A percentile compares a stretch with the other conserved stretches of the same genome.
These are phyloP conservation scores for Teratosphaeria destructans DNA, from an alignment of 2,329 filamentous ascomycete species.

Conservation along the genomic window DNA sequence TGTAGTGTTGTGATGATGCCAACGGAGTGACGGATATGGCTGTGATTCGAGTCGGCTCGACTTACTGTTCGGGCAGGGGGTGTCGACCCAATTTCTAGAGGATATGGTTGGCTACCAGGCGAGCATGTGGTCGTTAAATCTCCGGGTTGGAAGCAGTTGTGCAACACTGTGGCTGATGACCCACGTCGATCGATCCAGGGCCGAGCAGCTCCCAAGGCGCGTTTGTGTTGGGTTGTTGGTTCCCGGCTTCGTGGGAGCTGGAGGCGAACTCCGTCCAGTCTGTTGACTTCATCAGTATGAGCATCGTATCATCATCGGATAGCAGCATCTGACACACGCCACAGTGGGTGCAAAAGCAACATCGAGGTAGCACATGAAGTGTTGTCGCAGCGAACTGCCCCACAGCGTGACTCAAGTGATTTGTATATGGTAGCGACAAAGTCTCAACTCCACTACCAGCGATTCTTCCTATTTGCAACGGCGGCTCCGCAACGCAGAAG, in stretches of 20 bases:
- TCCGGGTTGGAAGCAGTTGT: not conserved
- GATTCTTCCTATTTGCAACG: conserved; percentile 2
- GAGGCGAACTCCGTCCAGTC: not conserved
- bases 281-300: not conserved
- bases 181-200: not conserved
- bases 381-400: conserved; percentile 3
- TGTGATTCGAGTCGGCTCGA: conserved; percentile 11
- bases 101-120: conserved; percentile 12
- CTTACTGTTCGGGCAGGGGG: conserved; percentile 10
- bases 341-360: conserved; percentile 9
- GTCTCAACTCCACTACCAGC: conserved; percentile 8
- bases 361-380: conserved; percentile 10
- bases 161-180: not conserved
- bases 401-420: conserved; percentile 6
- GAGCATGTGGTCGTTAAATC: not conserved
- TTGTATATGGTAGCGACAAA: conserved; percentile 11
- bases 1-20: not conserved
- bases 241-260: not conserved
- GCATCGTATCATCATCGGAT: not conserved
- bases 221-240: not conserved
- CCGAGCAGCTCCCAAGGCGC: not conserved
- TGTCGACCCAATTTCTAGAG: not conserved
- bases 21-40: conserved; percentile 15
- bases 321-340: conserved; percentile 18
- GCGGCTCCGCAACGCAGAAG: conserved; percentile 1